A percentile compares a stretch with the other conserved stretches of the same genome.
phyloP scores from a whole-genome alignment of 495 filamentous ascomycete genomes.

The Massariosphaeria phaeospora region DNA sequence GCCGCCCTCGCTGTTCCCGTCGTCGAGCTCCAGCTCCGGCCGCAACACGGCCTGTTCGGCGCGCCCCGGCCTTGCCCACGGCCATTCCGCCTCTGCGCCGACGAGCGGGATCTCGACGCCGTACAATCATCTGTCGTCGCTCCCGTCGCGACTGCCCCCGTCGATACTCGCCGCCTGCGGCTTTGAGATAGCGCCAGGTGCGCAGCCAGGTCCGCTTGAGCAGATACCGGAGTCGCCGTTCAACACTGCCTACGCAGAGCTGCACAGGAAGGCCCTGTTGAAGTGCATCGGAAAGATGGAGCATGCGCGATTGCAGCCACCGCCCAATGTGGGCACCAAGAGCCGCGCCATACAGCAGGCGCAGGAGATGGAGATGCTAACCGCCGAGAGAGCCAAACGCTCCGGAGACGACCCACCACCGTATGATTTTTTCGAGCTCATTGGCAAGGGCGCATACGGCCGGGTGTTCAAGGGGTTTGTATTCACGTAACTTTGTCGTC shows the following conservation, averaged over 20 bases:
- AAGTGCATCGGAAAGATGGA: conserved; percentile 14
- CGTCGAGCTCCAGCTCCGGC: neutral
- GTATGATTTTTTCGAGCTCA: conserved; percentile 81
- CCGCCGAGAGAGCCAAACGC: conserved; percentile 37
- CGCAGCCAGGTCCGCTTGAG: neutral
- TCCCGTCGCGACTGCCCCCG: neutral
- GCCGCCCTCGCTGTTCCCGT: neutral
- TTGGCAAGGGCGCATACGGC: conserved; percentile 93
- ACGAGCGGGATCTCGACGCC: neutral
- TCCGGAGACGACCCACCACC: conserved; percentile 42
- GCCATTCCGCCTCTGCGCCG: neutral
- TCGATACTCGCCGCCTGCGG: neutral
- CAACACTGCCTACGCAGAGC: neutral
- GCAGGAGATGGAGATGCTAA: conserved; percentile 74
- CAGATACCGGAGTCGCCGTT: conserved; percentile 4
- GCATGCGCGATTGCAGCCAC: conserved; percentile 18
- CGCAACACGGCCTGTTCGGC: neutral
- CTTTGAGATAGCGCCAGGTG: neutral
- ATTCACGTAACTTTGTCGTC: neutral
- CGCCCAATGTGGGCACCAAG: conserved; percentile 26
- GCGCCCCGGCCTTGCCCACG: neutral
- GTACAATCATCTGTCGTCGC: neutral
- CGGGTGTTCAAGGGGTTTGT: conserved; percentile 81
- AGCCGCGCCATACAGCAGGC: conserved; percentile 91
- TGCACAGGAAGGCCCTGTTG: neutral